Percentiles rank a stretch among this genome's conserved stretches.
Conservation (phyloP, 129 eudicot species). For the Sambucus nigra region DNA sequence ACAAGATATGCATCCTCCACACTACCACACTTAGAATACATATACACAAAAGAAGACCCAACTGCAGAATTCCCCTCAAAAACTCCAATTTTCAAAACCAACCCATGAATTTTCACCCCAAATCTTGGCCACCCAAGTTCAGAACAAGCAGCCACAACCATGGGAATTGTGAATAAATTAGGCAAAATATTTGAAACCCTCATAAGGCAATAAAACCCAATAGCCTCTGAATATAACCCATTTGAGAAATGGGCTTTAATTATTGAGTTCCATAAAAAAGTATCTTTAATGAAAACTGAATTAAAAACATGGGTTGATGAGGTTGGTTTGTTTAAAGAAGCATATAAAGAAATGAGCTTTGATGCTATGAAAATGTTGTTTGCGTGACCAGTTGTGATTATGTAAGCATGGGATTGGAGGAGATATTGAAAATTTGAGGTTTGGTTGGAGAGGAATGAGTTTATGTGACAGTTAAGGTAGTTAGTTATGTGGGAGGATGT, state of each 20-base stretch:
- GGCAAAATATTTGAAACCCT: constrained; percentile 28
- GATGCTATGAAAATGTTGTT: constrained; percentile 56
- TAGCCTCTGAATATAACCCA: constrained; percentile 32
- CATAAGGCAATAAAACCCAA: constrained; percentile 44
- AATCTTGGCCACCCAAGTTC: constrained; percentile 32
- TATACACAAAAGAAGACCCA: constrained; percentile 56
- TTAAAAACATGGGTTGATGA: constrained; percentile 39
- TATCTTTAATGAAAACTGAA: constrained; percentile 34
- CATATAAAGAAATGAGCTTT: constrained; percentile 62
- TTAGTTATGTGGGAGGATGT: constrained; percentile 3
- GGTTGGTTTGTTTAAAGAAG: constrained; percentile 32
- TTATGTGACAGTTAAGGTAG: constrained; percentile 24
- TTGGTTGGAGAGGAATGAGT: constrained; percentile 34
- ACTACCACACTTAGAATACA: constrained; percentile 69
- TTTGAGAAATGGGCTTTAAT: constrained; percentile 62
- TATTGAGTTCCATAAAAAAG: constrained; percentile 66
- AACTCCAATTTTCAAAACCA: constrained; percentile 43
- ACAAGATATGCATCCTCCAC: constrained; percentile 37
- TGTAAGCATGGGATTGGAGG: constrained; percentile 37
- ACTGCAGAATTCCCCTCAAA: constrained; percentile 35
- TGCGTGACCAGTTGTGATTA: constrained; percentile 51
- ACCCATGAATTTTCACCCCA: constrained; percentile 48
- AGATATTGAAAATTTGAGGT: constrained; percentile 23
- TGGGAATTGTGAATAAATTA: constrained; percentile 55
- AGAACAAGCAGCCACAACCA: constrained; percentile 68